These are phyloP conservation scores for Coemansia sp. DNA, from an alignment of 192 early-diverging fungal genomes.

Conservation along the genomic window DNA sequence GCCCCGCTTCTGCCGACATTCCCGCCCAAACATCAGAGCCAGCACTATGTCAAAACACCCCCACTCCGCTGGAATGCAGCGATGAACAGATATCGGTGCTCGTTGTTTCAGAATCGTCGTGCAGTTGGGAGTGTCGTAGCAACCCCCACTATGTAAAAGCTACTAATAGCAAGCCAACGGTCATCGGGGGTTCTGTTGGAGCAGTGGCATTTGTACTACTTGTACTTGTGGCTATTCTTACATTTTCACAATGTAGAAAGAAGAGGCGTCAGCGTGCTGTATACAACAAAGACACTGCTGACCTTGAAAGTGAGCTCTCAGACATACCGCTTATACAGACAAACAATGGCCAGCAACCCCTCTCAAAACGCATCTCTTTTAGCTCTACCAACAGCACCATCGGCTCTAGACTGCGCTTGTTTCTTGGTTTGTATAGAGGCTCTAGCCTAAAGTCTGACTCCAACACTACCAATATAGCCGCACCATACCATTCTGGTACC, in stretches of 20 bases:
- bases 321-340: slow-evolving; percentile 25
- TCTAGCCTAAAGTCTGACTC: not conserved
- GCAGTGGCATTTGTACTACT: slow-evolving; percentile 32
- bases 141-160: slow-evolving; percentile 38
- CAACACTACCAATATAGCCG: not conserved
- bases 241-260: slow-evolving; percentile 19
- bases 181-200: slow-evolving; percentile 48
- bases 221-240: slow-evolving; percentile 20
- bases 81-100: slow-evolving; percentile 30
- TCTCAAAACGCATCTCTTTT: not conserved
- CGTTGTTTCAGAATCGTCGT: slow-evolving; percentile 15
- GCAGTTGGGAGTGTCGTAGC: slow-evolving; percentile 31
- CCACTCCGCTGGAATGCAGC: not conserved
- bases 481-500: slow-evolving; percentile 29
- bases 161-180: slow-evolving; percentile 27
- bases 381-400: not conserved
- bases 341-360: not conserved
- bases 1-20: not conserved
- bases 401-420: not conserved
- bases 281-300: slow-evolving; percentile 40
- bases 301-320: slow-evolving; percentile 47
- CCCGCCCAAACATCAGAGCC: not conserved
- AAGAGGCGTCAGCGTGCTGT: slow-evolving; percentile 21
- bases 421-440: slow-evolving; percentile 8
- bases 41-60: not conserved